Evolutionary conservation across 805 yeast genomes (phyloP), one percentile per base, ranked within the genome.

Genomic region (Isabelozyma pseudorhagii): DNA sequence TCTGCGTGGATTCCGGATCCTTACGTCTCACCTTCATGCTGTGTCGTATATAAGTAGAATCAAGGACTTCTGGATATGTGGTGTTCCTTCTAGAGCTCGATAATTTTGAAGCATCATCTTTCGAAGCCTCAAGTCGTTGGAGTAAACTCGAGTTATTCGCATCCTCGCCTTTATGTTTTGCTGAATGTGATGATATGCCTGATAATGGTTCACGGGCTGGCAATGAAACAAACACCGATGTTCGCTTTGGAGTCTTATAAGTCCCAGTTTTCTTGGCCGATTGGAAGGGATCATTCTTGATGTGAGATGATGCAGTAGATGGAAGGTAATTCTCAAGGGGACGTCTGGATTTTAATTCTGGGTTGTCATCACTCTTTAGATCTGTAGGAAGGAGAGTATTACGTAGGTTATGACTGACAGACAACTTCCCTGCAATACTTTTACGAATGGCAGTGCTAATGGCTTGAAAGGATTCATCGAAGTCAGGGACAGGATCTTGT

Each of bases 381-480:
- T 50, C 3, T 56, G 57, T 13, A 48, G 34, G 36, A 10, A 31
- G 36, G 36, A 31, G 11, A 51, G 52, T 4, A 44, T 43, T 8
- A 47, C 25, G 13, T 41, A n/a, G 27, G 17, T 27, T 29, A 34
- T 9, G 25, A 58, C 29, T 28, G 41, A 18, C 6, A 44, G 41
- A 28, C 9, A 54, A 47, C 41, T 69, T 72, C 29, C 67, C 70
- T 0, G 78, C 74, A 7, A 74, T 68, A 47, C 79, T 75, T 51
- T 75, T 77, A 28, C 80, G 56, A 8, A 77, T 75, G 2, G 79
- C 75, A 5, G 71, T 68, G 50, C 76, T 69, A n/a, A 77, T 77
- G 0, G 78, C 78, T 50, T 74, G 77, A 51, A 77, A 76, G 7
- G 81, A 77, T 46, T 69, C 72, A 41, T 75, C 77, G n/a, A 40